Base-by-base conservation (phyloP, 2,329 filamentous ascomycete genomes). In the Coniochaeta hoffmannii region DNA sequence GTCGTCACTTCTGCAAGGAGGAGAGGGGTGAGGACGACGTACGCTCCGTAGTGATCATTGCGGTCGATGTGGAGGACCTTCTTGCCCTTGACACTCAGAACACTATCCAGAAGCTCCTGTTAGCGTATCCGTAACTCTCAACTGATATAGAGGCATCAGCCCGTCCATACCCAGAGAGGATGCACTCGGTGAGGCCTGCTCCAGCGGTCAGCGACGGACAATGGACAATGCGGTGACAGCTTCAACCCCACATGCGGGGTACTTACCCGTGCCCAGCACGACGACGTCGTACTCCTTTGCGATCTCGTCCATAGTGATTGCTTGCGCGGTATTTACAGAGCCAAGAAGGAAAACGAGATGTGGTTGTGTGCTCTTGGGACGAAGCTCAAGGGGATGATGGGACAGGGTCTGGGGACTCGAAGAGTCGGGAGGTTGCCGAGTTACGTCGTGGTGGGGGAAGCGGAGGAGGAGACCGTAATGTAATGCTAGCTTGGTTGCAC, bases 21-120 rank as follows among this genome's bases (percentile, higher is more conserved):
- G 58, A 34, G 46, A 49, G 55, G 35, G 55, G 57, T 50, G 54
- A 32, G 54, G 55, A 58, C 55, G 58, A 80, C 88, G 68, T 78
- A 96, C 92, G 90, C 94, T 82, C 94, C 94, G 70, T 97, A 97
- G 79, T 97, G 92, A 73, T 96, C 90, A 72, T 97, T 97, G 71
- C 92, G 88, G 77, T 97, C 94, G 72, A 99, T 96, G 79, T 99
- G 94, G 62, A 99, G 83, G 69, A 99, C 94, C 80, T 97, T 97
- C 82, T 96, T 93, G 73, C 93, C 93, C 81, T 97, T 97, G 68
- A 97, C 93, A 78, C 91, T 96, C 71, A 97, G 79, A 59, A 99
- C 92, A 75, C 92, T 91, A 66, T 58, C 62, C 59, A 46, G 51
- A 41, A 38, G 14, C 17, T 11, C 12, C 32, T n/a, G 32, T 53